Base-by-base conservation (phyloP, 352 stramenopile species). In the Phytophthora crassamura region DNA sequence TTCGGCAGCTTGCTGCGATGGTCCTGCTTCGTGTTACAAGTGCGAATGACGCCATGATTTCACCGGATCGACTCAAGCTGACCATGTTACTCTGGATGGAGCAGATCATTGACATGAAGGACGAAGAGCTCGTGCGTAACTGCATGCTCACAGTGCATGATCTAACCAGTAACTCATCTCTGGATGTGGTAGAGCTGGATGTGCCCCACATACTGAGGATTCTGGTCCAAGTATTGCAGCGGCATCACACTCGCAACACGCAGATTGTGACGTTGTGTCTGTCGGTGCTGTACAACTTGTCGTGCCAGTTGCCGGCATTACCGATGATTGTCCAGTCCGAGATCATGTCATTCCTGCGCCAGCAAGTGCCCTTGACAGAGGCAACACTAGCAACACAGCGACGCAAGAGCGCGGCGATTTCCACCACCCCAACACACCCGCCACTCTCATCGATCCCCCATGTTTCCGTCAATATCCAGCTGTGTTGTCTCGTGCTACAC, bases 31-130 rank as follows among this genome's bases (percentile, higher is more conserved):
- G 83, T 9, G 79, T 90, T 35, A 88, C 86, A 5, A 91, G 86
- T 43, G 78, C 82, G 14, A 91, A 91, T 53, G 82, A 91, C 41
- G 79, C 82, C 0, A 57, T 90, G 48, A 79, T 90, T 56, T 89
- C 80, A 12, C 64, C 82, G 0, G 85, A 92, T n/a, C 78, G 75
- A 50, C 50, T 89, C 5, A 88, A 85, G 41, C 60, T 77, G 35
- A 80, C 77, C 12, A 82, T 89, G 42, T 82, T 92, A 9, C 68
- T 88, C 4, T 92, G 84, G 84, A 90, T 90, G 84, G 81, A 92
- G 54, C 79, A 92, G 63, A 92, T 92, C 56, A 89, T 90, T 41
- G 63, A 74, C 40, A 92, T 92, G 79, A 82, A 89, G 33, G 78
- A 92, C 25, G 69, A 80, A 20, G 68, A 75, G 5, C 79, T 92